phyloP scores from a whole-genome alignment of 768 basidiomycete species.

The Sutorius australiensis region DNA sequence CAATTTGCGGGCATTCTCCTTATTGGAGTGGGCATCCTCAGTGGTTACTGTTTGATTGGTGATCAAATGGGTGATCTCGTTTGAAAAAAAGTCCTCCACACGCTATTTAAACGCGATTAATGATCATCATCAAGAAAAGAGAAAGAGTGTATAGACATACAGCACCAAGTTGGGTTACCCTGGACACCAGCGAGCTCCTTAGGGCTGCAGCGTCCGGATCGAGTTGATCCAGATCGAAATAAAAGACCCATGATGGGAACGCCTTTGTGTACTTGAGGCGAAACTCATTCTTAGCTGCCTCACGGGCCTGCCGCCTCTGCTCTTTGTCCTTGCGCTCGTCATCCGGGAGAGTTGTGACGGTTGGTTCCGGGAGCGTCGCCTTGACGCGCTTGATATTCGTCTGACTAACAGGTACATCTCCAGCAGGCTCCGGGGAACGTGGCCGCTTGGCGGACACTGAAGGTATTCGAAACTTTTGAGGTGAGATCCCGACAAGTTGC shows the following conservation, averaged over 20 bases:
- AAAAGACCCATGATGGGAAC: constrained; percentile 82
- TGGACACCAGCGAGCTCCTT: constrained; percentile 44
- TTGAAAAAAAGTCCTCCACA: constrained; percentile 87
- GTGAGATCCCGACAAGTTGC: constrained; percentile 32
- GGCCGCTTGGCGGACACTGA: constrained; percentile 42
- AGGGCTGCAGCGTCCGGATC: constrained; percentile 35
- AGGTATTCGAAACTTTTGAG: constrained; percentile 33
- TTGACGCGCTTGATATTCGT: constrained; percentile 44
- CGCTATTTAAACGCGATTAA: constrained; percentile 43
- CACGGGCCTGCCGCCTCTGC: constrained; percentile 47
- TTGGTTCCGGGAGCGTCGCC: constrained; percentile 26
- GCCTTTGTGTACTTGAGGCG: constrained; percentile 78
- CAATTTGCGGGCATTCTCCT: constrained; percentile 57
- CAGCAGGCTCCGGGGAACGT: constrained; percentile 47
- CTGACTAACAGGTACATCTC: constrained; percentile 27
- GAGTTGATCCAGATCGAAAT: constrained; percentile 67
- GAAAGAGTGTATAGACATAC: constrained; percentile 47
- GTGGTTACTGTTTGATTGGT: constrained; percentile 49
- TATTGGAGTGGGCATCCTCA: constrained; percentile 44
- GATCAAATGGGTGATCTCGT: constrained; percentile 83
- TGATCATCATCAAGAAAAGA: not conserved
- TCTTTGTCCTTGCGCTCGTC: constrained; percentile 44
- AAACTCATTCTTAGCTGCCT: constrained; percentile 66
- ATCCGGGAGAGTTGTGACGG: constrained; percentile 26
- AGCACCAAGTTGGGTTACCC: constrained; percentile 67